phyloP scores from a whole-genome alignment of 1,139 yeast genomes.

The Hemisphaericaspora xylanilytica region DNA sequence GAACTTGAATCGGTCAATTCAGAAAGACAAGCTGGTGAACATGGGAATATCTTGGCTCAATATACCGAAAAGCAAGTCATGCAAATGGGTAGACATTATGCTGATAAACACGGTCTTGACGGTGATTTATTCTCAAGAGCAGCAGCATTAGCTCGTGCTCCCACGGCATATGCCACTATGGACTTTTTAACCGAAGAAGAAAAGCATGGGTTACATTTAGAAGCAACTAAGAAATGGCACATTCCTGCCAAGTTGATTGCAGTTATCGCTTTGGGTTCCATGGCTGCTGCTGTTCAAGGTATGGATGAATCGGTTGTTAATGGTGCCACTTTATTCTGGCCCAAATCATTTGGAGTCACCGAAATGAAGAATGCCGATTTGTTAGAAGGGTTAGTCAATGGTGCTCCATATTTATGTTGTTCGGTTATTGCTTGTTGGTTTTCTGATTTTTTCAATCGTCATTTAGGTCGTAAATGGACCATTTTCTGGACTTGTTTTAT shows the following conservation, averaged over 20 bases:
- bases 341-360: slow-evolving; percentile 51
- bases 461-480: slow-evolving; percentile 70
- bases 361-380: slow-evolving; percentile 55
- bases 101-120: slow-evolving; percentile 59
- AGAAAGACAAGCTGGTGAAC: slow-evolving; percentile 27
- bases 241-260: slow-evolving; percentile 59
- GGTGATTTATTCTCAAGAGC: slow-evolving; percentile 67
- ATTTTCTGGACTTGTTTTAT: slow-evolving; percentile 66
- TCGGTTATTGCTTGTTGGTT: slow-evolving; percentile 71
- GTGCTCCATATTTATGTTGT: slow-evolving; percentile 80
- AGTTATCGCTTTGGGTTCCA: slow-evolving; percentile 70
- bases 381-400: slow-evolving; percentile 72
- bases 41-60: slow-evolving; percentile 59
- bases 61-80: slow-evolving; percentile 64
- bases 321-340: slow-evolving; percentile 78
- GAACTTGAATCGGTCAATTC: slow-evolving; percentile 28
- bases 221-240: slow-evolving; percentile 63
- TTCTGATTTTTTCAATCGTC: slow-evolving; percentile 63
- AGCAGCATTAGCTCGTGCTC: slow-evolving; percentile 73
- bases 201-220: slow-evolving; percentile 50
- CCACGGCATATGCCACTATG: slow-evolving; percentile 59
- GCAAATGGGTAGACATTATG: slow-evolving; percentile 71
- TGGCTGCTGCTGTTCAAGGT: slow-evolving; percentile 92
- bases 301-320: slow-evolving; percentile 88
- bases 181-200: slow-evolving; percentile 58